Base-by-base conservation (phyloP, 2,329 filamentous ascomycete genomes). In the Epichloe amarillans region DNA sequence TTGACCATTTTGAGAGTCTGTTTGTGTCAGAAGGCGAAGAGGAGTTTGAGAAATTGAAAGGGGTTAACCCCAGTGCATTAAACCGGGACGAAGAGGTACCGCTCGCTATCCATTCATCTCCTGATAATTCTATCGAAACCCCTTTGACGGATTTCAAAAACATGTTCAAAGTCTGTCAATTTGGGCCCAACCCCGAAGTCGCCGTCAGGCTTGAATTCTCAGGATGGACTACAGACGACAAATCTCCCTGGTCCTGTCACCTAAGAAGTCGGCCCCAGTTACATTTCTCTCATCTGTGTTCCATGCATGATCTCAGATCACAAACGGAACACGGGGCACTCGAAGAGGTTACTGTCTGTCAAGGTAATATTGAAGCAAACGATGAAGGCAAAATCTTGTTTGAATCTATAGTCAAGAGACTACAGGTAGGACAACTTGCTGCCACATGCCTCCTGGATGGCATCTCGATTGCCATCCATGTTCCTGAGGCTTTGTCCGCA, bases 381-480 rank as follows among this genome's bases (percentile, higher is more conserved):
- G 54, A 51, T 5, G 50, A 26, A 11, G 47, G 58, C 19, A 11
- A 35, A 15, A 42, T 47, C 5, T 47, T 38, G 8, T 21, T 74
- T 12, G 56, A 56, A 3, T 57, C 49, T 11, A 55, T 69, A 21
- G 61, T 65, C 5, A 58, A 64, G 19, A 62, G 65, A 42, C 62
- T 77, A 3, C 58, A 55, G 23, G 45, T 64, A 3, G 64, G 63
- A 8, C 62, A 64, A 7, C 59, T 68, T 3, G 72, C 67, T 1
- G 54, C 72, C 1, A 57, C 70, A 10, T 65, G 62, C 37, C 56
- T 65, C 19, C 26, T 51, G 37, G 49, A 56, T 15, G 54, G 60
- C 4, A 52, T 61, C 11, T 66, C 62, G 35, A 68, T 64, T 47
- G 54, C 76, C 17, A 47, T 77, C 4, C 41, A 75, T 0, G 21